Percentiles rank a stretch among this genome's conserved stretches.
phyloP scores from a whole-genome alignment of 2,329 filamentous ascomycete genomes.

The Fusarium nanum region DNA sequence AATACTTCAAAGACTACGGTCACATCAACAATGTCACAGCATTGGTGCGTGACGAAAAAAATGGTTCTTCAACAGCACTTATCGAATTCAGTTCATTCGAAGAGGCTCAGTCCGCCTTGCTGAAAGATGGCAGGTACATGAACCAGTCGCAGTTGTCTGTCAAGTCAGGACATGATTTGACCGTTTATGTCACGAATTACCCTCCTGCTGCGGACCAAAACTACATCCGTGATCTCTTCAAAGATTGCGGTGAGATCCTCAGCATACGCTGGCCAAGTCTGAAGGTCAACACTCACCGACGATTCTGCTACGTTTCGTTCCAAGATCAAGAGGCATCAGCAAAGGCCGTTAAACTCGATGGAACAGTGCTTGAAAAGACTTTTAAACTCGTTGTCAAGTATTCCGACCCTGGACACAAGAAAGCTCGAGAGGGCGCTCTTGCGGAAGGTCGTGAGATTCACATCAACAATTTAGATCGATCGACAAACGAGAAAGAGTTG shows the following conservation, averaged over 20 bases:
- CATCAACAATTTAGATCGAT: constrained; percentile 74
- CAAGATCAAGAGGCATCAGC: constrained; percentile 73
- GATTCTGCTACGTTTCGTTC: constrained; percentile 98
- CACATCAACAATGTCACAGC: constrained; percentile 82
- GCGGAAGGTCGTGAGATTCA: constrained; percentile 91
- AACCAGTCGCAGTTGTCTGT: constrained; percentile 80
- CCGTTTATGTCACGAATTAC: constrained; percentile 91
- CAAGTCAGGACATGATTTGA: constrained; percentile 78
- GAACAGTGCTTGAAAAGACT: constrained; percentile 73
- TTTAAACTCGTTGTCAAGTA: constrained; percentile 81
- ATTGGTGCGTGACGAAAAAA: constrained; percentile 67
- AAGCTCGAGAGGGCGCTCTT: constrained; percentile 80
- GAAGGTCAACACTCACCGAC: constrained; percentile 86
- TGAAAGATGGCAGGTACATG: constrained; percentile 84
- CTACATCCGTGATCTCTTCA: constrained; percentile 76
- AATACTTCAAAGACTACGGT: constrained; percentile 94
- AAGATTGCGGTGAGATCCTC: constrained; percentile 82
- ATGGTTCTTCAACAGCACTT: constrained; percentile 74
- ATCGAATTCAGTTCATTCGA: constrained; percentile 87
- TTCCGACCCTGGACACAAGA: constrained; percentile 83
- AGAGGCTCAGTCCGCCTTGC: constrained; percentile 83
- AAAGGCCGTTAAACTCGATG: constrained; percentile 78
- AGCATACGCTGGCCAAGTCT: constrained; percentile 91
- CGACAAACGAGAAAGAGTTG: constrained; percentile 74
- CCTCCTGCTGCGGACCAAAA: constrained; percentile 79